Base-by-base conservation (phyloP, 2,329 filamentous ascomycete species). In the Fusarium aywerte region DNA sequence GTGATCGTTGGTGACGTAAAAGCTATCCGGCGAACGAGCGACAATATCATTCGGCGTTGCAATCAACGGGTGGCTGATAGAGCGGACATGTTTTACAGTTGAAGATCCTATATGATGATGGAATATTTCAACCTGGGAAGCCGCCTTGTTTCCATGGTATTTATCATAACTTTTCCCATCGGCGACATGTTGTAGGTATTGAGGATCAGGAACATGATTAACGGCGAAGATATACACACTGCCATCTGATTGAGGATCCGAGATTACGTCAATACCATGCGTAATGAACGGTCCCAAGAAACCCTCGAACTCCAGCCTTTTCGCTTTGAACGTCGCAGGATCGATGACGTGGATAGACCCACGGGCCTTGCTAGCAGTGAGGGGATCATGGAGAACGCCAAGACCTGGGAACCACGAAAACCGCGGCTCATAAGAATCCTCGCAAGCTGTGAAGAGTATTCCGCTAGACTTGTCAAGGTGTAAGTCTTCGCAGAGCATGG, bases 1-100 rank as follows among this genome's bases (percentile, higher is more conserved):
- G 53, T 89, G 86, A 63, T 89, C 87, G 62, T 89, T 89, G 0
- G 86, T 89, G 7, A 89, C 82, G 48, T 85, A 84, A 71, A 89
- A 82, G 0, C 82, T 81, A 13, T 69, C 76, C 0, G 83, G 80
- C 0, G 78, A 82, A 5, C 76, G 69, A 3, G 82, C 85, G 7
- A 83, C 74, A 13, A 90, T 75, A 62, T 90, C 87, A 62, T 89
- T 89, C 2, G 87, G 87, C 0, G 86, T 89, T 11, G 71, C 73
- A 44, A 89, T 81, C 32, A 87, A 66, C 1, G 84, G 81, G 69
- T 89, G 80, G 36, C 75, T 76, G 32, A 89, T 78, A 0, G 85
- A 83, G 15, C 86, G 84, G 7, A 89, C 51, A 67, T 88, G 83
- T 3, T 65, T 76, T 10, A 77, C 77, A 0, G 75, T 75, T 1